Conservation (phyloP, 352 stramenopile genomes). For the Globisporangium cederbergense region DNA sequence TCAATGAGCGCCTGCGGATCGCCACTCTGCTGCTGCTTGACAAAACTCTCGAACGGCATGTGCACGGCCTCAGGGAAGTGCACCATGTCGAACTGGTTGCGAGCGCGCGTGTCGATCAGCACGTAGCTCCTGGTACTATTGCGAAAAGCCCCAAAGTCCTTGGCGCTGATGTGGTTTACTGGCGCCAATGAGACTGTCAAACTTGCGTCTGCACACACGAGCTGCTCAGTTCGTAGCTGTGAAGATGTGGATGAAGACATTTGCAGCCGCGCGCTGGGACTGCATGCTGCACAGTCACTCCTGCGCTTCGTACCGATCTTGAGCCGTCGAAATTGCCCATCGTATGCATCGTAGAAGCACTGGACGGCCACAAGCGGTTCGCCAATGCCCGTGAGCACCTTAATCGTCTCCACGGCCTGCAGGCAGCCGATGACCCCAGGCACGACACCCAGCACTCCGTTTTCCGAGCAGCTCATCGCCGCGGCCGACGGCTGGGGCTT, state of each 20-base stretch:
- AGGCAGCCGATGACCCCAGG: conserved; percentile 93
- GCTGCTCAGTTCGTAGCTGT: background rate
- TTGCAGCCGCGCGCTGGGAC: conserved; percentile 1
- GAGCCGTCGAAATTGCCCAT: conserved; percentile 61
- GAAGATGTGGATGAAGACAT: background rate
- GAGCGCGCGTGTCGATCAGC: conserved; percentile 57
- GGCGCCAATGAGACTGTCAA: conserved; percentile 11
- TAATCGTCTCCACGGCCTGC: conserved; percentile 92
- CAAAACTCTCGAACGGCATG: conserved; percentile 42
- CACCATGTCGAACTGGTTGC: conserved; percentile 72
- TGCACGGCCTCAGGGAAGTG: conserved; percentile 71
- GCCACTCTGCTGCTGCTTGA: conserved; percentile 16
- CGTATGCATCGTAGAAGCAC: conserved; percentile 78
- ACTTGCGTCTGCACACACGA: background rate
- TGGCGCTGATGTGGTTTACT: conserved; percentile 31
- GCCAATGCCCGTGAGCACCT: conserved; percentile 81
- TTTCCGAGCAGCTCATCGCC: conserved; percentile 91
- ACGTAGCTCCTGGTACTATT: conserved; percentile 25
- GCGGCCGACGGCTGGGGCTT: conserved; percentile 42
- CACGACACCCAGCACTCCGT: conserved; percentile 95
- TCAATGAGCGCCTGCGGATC: background rate
- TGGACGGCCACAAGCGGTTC: conserved; percentile 55
- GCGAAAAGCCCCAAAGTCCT: conserved; percentile 38
- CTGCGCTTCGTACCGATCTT: conserved; percentile 41
- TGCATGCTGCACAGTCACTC: conserved; percentile 38